These are phyloP conservation scores for Brasilioporus rufonigricans DNA, from an alignment of 768 basidiomycete genomes.

Conservation along the genomic window DNA sequence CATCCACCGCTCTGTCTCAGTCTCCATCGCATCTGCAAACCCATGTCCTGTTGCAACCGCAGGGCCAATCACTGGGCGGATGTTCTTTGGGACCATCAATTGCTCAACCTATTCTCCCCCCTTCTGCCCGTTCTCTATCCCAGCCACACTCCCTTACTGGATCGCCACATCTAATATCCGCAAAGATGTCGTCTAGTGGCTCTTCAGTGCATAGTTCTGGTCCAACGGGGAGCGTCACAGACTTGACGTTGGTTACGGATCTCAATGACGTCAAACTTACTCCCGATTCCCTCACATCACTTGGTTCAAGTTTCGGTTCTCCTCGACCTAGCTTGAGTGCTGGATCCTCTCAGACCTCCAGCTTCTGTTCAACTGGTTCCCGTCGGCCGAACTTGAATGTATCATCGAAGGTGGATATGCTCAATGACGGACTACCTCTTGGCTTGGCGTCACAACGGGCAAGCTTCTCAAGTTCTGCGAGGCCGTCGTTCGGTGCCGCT, in stretches of 20 bases:
- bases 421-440: slow-evolving; percentile 16
- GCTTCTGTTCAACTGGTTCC: slow-evolving; percentile 24
- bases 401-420: slow-evolving; percentile 20
- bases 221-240: slow-evolving; percentile 11
- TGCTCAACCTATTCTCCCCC: slow-evolving; percentile 20
- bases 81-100: slow-evolving; percentile 16
- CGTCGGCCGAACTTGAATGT: slow-evolving; percentile 22
- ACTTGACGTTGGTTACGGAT: slow-evolving; percentile 25
- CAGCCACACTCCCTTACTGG: slow-evolving; percentile 29
- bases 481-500: slow-evolving; percentile 17
- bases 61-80: slow-evolving; percentile 14
- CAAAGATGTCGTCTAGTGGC: slow-evolving; percentile 22
- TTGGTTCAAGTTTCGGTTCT: slow-evolving; percentile 27
- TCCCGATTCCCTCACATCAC: slow-evolving; percentile 27
- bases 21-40: slow-evolving; percentile 22
- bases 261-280: slow-evolving; percentile 23
- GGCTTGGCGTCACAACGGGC: slow-evolving; percentile 22
- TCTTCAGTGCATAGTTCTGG: slow-evolving; percentile 21
- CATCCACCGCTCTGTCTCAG: slow-evolving; percentile 15
- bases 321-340: slow-evolving; percentile 26
- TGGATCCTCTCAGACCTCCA: slow-evolving; percentile 29
- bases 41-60: slow-evolving; percentile 17
- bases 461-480: slow-evolving; percentile 18
- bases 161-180: slow-evolving; percentile 25
- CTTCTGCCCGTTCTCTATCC: slow-evolving; percentile 24